phyloP scores from a whole-genome alignment of 2,329 filamentous ascomycete genomes.

The Talaromyces sp. region DNA sequence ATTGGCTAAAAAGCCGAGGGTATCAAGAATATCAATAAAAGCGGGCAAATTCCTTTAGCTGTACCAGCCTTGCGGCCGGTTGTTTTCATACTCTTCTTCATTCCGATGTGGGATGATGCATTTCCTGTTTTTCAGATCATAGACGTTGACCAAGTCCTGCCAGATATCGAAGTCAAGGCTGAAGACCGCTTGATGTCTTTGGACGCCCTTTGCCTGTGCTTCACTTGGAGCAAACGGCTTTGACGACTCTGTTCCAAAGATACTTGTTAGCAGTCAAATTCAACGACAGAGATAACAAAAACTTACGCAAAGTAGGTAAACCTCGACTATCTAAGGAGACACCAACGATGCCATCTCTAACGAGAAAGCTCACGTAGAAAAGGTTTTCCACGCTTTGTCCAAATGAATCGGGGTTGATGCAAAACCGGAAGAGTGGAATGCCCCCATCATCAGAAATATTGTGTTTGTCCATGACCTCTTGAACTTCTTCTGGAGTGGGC shows the following conservation, averaged over 20 bases:
- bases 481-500: constrained; percentile 33
- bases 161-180: constrained; percentile 81
- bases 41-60: constrained; percentile 33
- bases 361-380: constrained; percentile 93
- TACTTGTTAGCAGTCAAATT: constrained; percentile 8
- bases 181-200: constrained; percentile 80
- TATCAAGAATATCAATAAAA: not conserved
- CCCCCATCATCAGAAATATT: constrained; percentile 64
- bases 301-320: constrained; percentile 74
- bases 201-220: constrained; percentile 48
- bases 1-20: not conserved
- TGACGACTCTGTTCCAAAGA: constrained; percentile 34
- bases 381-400: constrained; percentile 94
- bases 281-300: not conserved
- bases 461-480: constrained; percentile 58
- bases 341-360: constrained; percentile 74
- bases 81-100: constrained; percentile 53
- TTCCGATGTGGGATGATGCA: constrained; percentile 79
- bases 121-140: constrained; percentile 59
- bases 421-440: constrained; percentile 77
- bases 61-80: constrained; percentile 61
- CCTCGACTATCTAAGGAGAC: constrained; percentile 68
- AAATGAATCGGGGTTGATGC: constrained; percentile 84
- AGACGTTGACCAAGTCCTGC: constrained; percentile 70
- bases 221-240: constrained; percentile 45